phyloP scores from a whole-genome alignment of 1,139 yeast species.

The Yamadazyma triangularis region DNA sequence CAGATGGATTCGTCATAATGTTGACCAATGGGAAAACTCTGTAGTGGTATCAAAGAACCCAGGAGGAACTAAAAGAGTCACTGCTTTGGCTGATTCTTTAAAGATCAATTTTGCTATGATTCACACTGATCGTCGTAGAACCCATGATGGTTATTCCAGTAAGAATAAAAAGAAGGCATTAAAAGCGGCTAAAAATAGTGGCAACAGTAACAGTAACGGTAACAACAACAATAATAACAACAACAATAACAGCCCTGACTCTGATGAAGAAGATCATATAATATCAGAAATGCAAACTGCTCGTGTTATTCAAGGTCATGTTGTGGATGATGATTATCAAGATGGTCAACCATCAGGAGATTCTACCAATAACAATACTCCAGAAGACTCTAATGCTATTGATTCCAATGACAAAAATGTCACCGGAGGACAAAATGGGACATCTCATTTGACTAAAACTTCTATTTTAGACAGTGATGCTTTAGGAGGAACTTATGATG shows the following conservation, averaged over 20 bases:
- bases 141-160: slow-evolving; percentile 59
- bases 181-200: slow-evolving; percentile 17
- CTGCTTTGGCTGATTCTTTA: slow-evolving; percentile 92
- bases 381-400: background rate
- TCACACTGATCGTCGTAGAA: slow-evolving; percentile 94
- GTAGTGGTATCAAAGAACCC: slow-evolving; percentile 95
- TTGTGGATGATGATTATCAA: slow-evolving; percentile 79
- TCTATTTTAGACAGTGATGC: slow-evolving; percentile 44
- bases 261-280: slow-evolving; percentile 62
- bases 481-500: slow-evolving; percentile 82
- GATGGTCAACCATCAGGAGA: too few species aligned
- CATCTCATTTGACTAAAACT: slow-evolving; percentile 10
- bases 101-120: slow-evolving; percentile 98
- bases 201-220: too few species aligned
- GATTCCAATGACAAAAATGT: background rate
- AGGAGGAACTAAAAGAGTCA: slow-evolving; percentile 97
- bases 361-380: slow-evolving; percentile 1
- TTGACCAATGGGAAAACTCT: slow-evolving; percentile 74
- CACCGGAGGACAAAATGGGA: too few species aligned
- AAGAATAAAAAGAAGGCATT: slow-evolving; percentile 33
- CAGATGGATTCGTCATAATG: slow-evolving; percentile 90
- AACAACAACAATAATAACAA: slow-evolving; percentile 27
- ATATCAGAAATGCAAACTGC: slow-evolving; percentile 93
- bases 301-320: slow-evolving; percentile 94
- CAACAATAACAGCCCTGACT: slow-evolving; percentile 29